Evolutionary conservation across 257 asterid genomes (phyloP).

Genomic region (Nicotiana otophora): DNA sequence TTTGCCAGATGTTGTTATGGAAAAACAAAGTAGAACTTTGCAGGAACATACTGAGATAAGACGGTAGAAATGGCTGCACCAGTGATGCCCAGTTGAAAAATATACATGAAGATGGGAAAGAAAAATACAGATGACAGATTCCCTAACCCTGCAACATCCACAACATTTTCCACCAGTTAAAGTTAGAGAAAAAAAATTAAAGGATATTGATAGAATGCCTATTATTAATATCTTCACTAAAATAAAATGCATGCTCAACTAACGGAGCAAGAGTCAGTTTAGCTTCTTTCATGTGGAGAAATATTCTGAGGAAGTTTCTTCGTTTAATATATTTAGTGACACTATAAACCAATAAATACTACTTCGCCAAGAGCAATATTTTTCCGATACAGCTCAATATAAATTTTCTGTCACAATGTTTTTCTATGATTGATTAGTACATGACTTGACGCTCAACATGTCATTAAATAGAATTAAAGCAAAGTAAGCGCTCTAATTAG

Average conservation of each 20-base stretch:
- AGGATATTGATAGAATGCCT: conserved; percentile 3
- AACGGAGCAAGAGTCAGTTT: background rate
- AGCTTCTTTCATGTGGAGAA: background rate
- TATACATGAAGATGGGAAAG: conserved; percentile 33
- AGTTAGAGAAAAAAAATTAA: background rate
- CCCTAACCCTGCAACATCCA: conserved; percentile 29
- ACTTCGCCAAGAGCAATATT: background rate
- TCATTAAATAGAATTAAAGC: background rate
- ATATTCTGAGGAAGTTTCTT: background rate
- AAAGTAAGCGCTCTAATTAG: background rate
- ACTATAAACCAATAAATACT: background rate
- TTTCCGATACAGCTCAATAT: background rate
- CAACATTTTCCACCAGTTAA: background rate
- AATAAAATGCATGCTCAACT: conserved; percentile 10
- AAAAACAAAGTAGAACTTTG: background rate
- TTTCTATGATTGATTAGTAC: background rate
- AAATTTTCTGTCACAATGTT: background rate
- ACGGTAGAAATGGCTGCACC: conserved; percentile 47
- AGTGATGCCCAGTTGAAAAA: conserved; percentile 29
- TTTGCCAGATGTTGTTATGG: background rate
- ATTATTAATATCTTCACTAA: background rate
- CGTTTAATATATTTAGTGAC: background rate
- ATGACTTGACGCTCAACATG: background rate
- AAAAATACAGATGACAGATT: conserved; percentile 35
- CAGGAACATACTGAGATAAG: conserved; percentile 37